Evolutionary conservation across 139 green algal genomes (phyloP).

Genomic region (Pleodorina starrii): DNA sequence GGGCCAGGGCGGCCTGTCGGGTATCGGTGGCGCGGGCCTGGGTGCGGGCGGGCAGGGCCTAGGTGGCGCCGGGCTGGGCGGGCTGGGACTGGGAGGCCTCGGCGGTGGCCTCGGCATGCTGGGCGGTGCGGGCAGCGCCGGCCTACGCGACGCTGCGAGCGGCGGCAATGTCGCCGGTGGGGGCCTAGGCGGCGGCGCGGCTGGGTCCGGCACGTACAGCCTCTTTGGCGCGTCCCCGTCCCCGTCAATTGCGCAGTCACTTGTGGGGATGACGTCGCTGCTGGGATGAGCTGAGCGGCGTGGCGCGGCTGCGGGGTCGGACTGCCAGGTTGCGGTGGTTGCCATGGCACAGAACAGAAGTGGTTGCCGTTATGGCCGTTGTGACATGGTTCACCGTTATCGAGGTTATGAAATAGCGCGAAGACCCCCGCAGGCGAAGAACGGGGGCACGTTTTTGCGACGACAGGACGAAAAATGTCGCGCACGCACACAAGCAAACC

Average conservation of each 20-base stretch:
- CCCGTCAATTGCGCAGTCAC: slow-evolving; percentile 13
- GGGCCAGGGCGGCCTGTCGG: background rate
- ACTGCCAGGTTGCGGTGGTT: too few relatives aligned
- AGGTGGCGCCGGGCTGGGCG: background rate
- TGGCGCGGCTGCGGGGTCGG: too few relatives aligned
- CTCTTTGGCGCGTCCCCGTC: slow-evolving; percentile 45
- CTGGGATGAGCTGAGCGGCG: slow-evolving; percentile 11
- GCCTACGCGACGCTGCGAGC: background rate
- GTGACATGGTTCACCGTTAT: too few relatives aligned
- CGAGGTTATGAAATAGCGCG: too few relatives aligned
- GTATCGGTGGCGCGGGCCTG: background rate
- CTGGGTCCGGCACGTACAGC: slow-evolving; percentile 27
- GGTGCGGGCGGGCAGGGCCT: background rate
- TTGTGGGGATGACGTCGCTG: slow-evolving; percentile 40
- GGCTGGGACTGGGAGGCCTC: slow-evolving; percentile 10
- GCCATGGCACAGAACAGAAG: too few relatives aligned
- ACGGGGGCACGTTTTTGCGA: too few relatives aligned
- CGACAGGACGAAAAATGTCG: too few relatives aligned
- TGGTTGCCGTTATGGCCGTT: too few relatives aligned
- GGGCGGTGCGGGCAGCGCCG: background rate
- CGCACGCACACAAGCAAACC: too few relatives aligned
- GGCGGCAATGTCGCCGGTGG: background rate
- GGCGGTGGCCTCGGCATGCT: background rate
- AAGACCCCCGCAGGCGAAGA: too few relatives aligned
- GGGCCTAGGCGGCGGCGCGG: background rate